A percentile compares a stretch with the other conserved stretches of the same genome.
Conservation (phyloP, 225 moss, liverwort and hornwort species). For the Physcomitrium patens region DNA sequence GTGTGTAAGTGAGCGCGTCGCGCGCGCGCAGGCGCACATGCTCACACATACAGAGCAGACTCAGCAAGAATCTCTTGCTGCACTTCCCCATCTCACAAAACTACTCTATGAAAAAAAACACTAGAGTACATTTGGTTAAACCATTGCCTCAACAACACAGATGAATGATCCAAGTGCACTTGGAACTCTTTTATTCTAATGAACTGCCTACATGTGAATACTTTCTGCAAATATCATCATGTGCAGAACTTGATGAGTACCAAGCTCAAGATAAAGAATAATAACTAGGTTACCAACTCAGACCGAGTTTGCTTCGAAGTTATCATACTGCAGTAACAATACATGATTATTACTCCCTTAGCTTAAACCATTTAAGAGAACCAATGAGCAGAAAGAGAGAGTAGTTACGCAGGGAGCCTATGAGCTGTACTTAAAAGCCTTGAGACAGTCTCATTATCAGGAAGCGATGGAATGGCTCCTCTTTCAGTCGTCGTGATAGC, state of each 20-base stretch:
- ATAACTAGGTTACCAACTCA: neutral
- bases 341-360: neutral
- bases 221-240: neutral
- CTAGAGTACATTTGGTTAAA: slow-evolving; percentile 12
- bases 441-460: slow-evolving; percentile 40
- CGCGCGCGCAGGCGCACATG: too few relatives aligned
- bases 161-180: neutral
- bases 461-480: slow-evolving; percentile 63
- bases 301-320: neutral
- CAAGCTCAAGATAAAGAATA: neutral
- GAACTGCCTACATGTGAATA: neutral
- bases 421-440: slow-evolving; percentile 43
- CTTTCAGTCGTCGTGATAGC: slow-evolving; percentile 58
- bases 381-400: neutral
- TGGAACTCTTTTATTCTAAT: slow-evolving; percentile 28
- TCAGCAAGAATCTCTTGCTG: slow-evolving; percentile 10
- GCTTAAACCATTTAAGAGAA: slow-evolving; percentile 5
- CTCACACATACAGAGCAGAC: too few relatives aligned
- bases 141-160: slow-evolving; percentile 22
- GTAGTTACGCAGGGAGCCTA: neutral
- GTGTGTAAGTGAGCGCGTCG: too few relatives aligned
- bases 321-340: neutral
- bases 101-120: slow-evolving; percentile 9
- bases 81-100: neutral
- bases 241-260: neutral